Evolutionary conservation across 768 basidiomycete species (phyloP), one percentile per base, ranked within the genome.

Genomic region (Lentinula edodes): DNA sequence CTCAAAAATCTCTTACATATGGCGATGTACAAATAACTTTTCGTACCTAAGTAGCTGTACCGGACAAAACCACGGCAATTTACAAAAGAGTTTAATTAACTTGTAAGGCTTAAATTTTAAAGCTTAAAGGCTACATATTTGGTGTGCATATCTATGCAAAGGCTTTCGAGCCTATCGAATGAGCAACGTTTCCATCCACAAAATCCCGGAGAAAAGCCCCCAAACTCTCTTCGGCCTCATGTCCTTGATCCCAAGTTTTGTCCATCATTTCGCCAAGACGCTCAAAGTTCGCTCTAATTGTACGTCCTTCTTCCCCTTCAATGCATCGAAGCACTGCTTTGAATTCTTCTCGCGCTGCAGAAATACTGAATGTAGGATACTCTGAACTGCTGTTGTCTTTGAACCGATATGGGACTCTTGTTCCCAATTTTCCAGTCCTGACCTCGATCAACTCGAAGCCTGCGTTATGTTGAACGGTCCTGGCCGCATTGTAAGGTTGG

Each of bases 361-460:
- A 5, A 15, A 60, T 35, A 23, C 45, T 60, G 18, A 60, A 60
- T 6, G 58, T 46, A 1, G 58, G 58, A 6, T 9, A 20, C 15
- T 45, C 35, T n/a, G 34, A 51, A 28, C 28, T 38, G n/a, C 13
- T 20, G 15, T 16, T 35, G 42, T 60, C 12, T 13, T 60, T 39
- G 35, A 50, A 28, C n/a, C 58, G 34, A 38, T 50, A 60, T 36
- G 58, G 58, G 9, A 20, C 10, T 28, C 23, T 28, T 7, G 58
- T 60, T 45, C 58, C 58, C 5, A 5, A 6, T 39, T 51, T 39
- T 4, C 58, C 58, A 18, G 58, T 60, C 34, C 58, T 34, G 7
- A 60, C 58, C 12, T 60, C 48, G 20, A 60, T 51, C n/a, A 60
- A 16, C 48, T 60, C 58, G 36, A 60, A 60, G 32, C 58, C 58